Evolutionary conservation across 257 asterid species (phyloP).

Genomic region (Ajuga chamaepitys): DNA sequence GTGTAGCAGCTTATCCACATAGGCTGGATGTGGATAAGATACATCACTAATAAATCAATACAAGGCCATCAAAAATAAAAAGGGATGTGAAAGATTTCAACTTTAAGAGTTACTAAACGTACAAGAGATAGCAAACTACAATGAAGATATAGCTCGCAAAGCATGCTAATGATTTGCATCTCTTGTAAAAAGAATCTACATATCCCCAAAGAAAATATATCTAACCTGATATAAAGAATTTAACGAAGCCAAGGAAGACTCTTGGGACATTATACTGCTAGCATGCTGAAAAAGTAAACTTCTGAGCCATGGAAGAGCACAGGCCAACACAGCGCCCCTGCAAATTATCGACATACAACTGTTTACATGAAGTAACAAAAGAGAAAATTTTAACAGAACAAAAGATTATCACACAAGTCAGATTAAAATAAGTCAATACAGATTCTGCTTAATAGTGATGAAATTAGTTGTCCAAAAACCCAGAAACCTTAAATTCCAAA

Average conservation of each 20-base stretch:
- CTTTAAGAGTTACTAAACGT: background rate
- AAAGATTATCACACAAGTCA: background rate
- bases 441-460: background rate
- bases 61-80: background rate
- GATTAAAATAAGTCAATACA: background rate
- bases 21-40: background rate
- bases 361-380: background rate
- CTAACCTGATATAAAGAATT: constrained; percentile 85
- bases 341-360: constrained; percentile 8
- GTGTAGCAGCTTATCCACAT: background rate
- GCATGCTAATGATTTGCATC: background rate
- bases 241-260: constrained; percentile 66
- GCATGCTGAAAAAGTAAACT: constrained; percentile 82
- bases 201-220: background rate
- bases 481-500: background rate
- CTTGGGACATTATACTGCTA: constrained; percentile 84
- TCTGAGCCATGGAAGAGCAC: constrained; percentile 94
- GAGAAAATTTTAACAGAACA: background rate
- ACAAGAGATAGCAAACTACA: background rate
- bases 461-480: background rate
- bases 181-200: background rate
- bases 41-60: background rate
- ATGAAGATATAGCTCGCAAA: background rate
- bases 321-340: constrained; percentile 90
- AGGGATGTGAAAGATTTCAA: background rate